Conservation (phyloP, 2,329 filamentous ascomycete genomes). For the Aspergillus unguis region DNA sequence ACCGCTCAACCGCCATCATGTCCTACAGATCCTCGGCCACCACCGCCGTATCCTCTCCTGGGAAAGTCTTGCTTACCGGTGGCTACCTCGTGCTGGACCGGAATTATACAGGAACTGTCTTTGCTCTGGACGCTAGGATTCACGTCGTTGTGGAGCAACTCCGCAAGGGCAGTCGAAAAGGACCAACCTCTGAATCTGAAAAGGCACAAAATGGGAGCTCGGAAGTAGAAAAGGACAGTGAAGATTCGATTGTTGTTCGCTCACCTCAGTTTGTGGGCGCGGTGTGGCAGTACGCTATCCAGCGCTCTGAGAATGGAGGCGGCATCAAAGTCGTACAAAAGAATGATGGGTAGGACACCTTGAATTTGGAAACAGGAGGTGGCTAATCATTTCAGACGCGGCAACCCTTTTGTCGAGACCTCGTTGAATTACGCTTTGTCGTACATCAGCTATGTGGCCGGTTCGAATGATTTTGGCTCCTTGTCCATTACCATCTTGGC, state of each 20-base stretch:
- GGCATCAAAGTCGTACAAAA: conserved; percentile 75
- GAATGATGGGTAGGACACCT: conserved; percentile 32
- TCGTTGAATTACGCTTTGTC: conserved; percentile 83
- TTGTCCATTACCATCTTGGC: conserved; percentile 81
- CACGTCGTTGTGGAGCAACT: conserved; percentile 58
- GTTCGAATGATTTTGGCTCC: conserved; percentile 58
- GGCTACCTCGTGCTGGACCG: conserved; percentile 94
- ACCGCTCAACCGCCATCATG: conserved; percentile 4
- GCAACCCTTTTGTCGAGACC: conserved; percentile 89
- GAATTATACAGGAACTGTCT: conserved; percentile 71
- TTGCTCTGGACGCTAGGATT: conserved; percentile 62
- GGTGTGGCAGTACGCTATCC: conserved; percentile 82
- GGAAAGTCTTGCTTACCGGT: conserved; percentile 91
- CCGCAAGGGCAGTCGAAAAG: conserved; percentile 34
- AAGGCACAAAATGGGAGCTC: conserved; percentile 12
- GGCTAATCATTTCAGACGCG: conserved; percentile 42
- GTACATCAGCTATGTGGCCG: conserved; percentile 60
- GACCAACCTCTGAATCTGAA: conserved; percentile 16
- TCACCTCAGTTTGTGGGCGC: conserved; percentile 90
- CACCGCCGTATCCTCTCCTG: conserved; percentile 78
- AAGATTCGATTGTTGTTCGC: conserved; percentile 74
- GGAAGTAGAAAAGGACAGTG: conserved; percentile 58
- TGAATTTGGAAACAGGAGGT: not conserved
- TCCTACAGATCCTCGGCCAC: conserved; percentile 22
- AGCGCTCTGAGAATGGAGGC: conserved; percentile 65